Evolutionary conservation across 164 flowering plant species (phyloP), one percentile per base, ranked within the genome.

Genomic region (Chloranthus sessilifolius): DNA sequence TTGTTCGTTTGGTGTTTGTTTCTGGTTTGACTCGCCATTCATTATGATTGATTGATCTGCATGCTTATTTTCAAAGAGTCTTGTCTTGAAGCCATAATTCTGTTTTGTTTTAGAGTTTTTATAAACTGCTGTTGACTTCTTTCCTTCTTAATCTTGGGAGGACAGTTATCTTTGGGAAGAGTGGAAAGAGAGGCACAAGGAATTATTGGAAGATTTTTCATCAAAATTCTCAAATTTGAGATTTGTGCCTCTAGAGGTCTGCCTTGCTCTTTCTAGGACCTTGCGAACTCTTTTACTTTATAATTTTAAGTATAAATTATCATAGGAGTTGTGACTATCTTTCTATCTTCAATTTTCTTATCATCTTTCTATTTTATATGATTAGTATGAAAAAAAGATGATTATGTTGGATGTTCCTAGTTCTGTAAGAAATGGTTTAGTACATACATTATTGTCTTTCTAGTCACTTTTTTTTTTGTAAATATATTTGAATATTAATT

Each of bases 141-240:
- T n/a, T 2, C 2, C 15, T 37, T 39, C 25, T 29, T 37, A 25
- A 4, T 31, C 43, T 55, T 38, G 55, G 27, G 39, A 52, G 60
- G 43, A 43, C 81, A 91, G 98, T 70, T 94, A 94, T 56, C 60
- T 94, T 34, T 81, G 72, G 75, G 97, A 89, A 66, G 97, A 89
- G 65, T 94, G 99, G 99, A 94, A 85, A 57, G 99, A 77, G 60
- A 80, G 82, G 69, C 74, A 74, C 27, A 73, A 70, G 48, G 90
- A 75, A 51, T 34, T 74, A 47, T 63, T 72, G 17, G 86, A 81
- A 66, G 85, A 78, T 39, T 47, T 77, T 42, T 66, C 73, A 34
- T 58, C 69, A 16, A 89, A 71, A 29, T 89, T 88, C 62, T 30
- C 44, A 20, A 81, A 71, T 50, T 49, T 89, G 73, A 79, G 91